phyloP scores from a whole-genome alignment of 163 green algal species.

The Scenedesmus sp. region DNA sequence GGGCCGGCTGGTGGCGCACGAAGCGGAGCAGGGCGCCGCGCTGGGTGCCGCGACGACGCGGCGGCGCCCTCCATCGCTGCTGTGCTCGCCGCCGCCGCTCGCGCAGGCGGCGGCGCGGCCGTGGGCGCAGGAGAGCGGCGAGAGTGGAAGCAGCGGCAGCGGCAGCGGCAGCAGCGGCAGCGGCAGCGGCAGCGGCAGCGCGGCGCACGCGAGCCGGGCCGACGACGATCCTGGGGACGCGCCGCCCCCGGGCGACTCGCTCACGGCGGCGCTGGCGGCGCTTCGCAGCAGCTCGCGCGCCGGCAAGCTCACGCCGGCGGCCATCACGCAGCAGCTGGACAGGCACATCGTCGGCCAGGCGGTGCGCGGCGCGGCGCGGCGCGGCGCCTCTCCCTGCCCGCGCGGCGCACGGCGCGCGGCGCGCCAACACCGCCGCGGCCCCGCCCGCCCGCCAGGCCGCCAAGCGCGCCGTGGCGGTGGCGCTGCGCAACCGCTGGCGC shows the following conservation, averaged over 20 bases:
- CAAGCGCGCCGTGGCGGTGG: constrained; percentile 95
- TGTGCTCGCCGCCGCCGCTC: too few relatives aligned
- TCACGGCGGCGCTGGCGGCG: constrained; percentile 21
- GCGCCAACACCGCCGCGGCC: too few relatives aligned
- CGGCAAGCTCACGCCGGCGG: constrained; percentile 75
- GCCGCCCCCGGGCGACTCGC: constrained; percentile 11
- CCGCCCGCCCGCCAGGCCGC: constrained; percentile 46
- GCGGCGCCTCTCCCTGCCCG: too few relatives aligned
- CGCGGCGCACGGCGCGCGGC: too few relatives aligned
- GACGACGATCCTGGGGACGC: too few relatives aligned
- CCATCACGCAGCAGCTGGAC: constrained; percentile 91
- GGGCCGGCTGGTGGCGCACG: too few relatives aligned
- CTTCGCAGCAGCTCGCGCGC: not conserved
- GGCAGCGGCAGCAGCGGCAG: constrained; percentile 1
- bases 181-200: constrained; percentile 16
- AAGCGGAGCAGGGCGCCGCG: too few relatives aligned
- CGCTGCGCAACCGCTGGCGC: constrained; percentile 94
- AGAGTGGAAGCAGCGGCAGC: constrained; percentile 3
- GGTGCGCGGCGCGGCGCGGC: constrained; percentile 5
- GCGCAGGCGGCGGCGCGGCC: too few relatives aligned
- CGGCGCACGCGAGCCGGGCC: too few relatives aligned
- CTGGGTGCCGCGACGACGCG: too few relatives aligned
- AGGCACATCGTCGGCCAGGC: constrained; percentile 88
- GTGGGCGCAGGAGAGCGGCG: too few relatives aligned
- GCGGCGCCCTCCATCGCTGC: too few relatives aligned